Base-by-base conservation (phyloP, 2,329 filamentous ascomycete species). In the Ophiostoma quercus region DNA sequence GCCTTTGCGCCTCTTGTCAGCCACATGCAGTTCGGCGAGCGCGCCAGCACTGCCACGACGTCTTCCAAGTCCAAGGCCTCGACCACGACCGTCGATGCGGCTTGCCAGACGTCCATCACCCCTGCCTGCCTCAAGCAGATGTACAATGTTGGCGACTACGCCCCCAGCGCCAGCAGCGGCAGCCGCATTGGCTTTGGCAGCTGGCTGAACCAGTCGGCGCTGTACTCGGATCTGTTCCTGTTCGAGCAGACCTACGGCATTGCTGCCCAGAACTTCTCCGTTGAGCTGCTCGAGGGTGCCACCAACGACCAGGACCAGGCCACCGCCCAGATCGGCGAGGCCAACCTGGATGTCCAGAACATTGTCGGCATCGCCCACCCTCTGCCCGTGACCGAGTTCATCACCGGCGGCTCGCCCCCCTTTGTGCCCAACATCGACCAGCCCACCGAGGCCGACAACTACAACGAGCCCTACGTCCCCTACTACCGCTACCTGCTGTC, bases 381-480 rank as follows among this genome's bases (percentile, higher is more conserved):
- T 41, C 77, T 80, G 0, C 77, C 80, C 0, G 78, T 82, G 2
- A 51, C 66, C 6, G 72, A 76, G 70, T 77, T 37, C 68, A 75
- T 72, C 51, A 75, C 74, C n/a, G 74, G 70, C 32, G 75, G 74
- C 34, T 62, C 71, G 41, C 74, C 74, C 69, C 78, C 76, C 51
- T 79, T 76, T 47, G 79, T 66, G 51, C 75, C 75, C 19, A 75
- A 74, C 68, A 72, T 76, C 16, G 75, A 74, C 67, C 73, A 74
- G 73, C 75, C 75, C 4, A 74, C 73, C n/a, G 68, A 70, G 0
- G 74, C 74, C 3, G 73, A 80, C 74, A 83, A 87, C 71, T 79
- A 79, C 11, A 88, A 90, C 73, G 89, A 92, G 79, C 88, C 88
- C 0, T 92, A 88, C 76, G 80, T 92, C 2, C 84, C 84, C 19